Percentiles rank a stretch among this genome's conserved stretches.
phyloP scores from a whole-genome alignment of 164 flowering plant species.

The Amborella trichopoda region DNA sequence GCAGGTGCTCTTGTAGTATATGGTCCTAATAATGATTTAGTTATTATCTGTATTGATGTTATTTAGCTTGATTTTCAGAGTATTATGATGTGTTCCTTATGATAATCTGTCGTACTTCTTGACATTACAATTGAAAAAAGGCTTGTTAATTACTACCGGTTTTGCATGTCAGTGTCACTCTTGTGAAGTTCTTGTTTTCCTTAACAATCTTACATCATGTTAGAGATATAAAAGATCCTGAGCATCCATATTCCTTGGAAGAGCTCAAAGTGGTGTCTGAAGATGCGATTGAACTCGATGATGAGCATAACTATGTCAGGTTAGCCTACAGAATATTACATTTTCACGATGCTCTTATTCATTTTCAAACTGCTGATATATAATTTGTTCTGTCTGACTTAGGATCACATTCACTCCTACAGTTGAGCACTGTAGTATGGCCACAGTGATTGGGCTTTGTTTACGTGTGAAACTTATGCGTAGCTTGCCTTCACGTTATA shows the following conservation, averaged over 20 bases:
- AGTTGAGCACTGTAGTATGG: constrained; percentile 83
- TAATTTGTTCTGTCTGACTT: not conserved
- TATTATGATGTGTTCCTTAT: no score
- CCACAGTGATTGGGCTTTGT: constrained; percentile 77
- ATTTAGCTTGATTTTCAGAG: no score
- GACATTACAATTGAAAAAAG: no score
- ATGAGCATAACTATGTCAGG: constrained; percentile 48
- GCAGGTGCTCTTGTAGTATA: no score
- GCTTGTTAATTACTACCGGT: no score
- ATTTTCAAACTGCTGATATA: not conserved
- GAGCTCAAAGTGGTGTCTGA: constrained; percentile 81
- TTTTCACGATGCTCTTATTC: not conserved
- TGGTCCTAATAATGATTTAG: no score
- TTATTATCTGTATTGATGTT: no score
- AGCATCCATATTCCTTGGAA: constrained; percentile 86
- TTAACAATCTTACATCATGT: constrained; percentile 56
- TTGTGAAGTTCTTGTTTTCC: constrained; percentile 16
- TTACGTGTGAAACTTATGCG: constrained; percentile 67
- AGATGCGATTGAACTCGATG: constrained; percentile 81
- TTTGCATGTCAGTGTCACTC: no score
- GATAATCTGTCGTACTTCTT: no score
- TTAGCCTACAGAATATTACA: constrained; percentile 7
- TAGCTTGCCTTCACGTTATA: constrained; percentile 74
- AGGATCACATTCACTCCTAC: constrained; percentile 93
- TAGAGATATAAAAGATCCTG: constrained; percentile 91